Conservation (phyloP, 2,329 filamentous ascomycete species). For the Periglandula ipomoeae region DNA sequence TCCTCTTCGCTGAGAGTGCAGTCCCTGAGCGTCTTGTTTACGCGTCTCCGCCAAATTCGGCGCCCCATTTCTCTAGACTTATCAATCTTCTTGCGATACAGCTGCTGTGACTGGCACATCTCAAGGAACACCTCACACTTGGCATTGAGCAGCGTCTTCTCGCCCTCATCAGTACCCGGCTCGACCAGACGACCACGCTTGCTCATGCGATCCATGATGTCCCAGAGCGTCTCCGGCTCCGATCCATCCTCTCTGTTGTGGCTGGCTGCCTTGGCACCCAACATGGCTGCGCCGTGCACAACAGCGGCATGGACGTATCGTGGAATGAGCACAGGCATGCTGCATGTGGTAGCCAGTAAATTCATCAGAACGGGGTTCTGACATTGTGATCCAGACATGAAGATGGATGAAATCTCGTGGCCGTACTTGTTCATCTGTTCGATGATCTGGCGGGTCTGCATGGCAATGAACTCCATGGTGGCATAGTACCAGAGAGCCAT, state of each 20-base stretch:
- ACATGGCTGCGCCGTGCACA: constrained; percentile 96
- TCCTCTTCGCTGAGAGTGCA: too few species aligned
- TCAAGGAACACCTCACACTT: constrained; percentile 97
- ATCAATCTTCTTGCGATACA: constrained; percentile 73
- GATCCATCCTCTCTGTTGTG: constrained; percentile 56
- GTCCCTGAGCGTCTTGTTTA: neutral
- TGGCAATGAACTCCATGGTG: constrained; percentile 95
- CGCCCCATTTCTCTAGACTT: constrained; percentile 35
- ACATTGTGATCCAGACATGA: constrained; percentile 98
- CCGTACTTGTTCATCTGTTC: constrained; percentile 87
- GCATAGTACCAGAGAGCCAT: constrained; percentile 90
- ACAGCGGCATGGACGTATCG: constrained; percentile 92
- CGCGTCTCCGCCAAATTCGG: constrained; percentile 16
- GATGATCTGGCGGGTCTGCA: constrained; percentile 93
- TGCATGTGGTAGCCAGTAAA: constrained; percentile 81
- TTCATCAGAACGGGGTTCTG: constrained; percentile 90
- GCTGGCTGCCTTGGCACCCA: constrained; percentile 93
- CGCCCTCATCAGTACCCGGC: constrained; percentile 59
- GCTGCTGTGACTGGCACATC: constrained; percentile 77
- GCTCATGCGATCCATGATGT: constrained; percentile 96
- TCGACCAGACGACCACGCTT: constrained; percentile 80
- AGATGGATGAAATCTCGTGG: constrained; percentile 83
- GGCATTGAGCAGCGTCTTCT: constrained; percentile 71
- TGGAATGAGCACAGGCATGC: constrained; percentile 88
- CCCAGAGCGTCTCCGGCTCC: constrained; percentile 81